Evolutionary conservation across 345 rosid genomes (phyloP).

Genomic region (Jatropha curcas): DNA sequence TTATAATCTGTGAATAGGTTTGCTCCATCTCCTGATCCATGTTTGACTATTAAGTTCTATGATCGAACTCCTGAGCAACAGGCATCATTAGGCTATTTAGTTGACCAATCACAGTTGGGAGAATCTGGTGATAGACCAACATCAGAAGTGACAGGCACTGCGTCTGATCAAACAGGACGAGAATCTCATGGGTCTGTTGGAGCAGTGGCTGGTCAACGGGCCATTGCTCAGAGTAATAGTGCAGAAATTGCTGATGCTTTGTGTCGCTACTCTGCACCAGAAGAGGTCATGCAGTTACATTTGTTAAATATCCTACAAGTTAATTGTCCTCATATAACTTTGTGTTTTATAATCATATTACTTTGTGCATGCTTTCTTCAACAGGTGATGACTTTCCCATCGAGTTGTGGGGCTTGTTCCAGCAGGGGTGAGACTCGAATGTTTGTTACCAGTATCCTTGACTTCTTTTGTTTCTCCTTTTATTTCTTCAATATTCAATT

Average conservation of each 20-base stretch:
- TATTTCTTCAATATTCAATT: neutral
- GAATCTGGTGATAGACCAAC: conserved; percentile 39
- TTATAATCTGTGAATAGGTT: conserved; percentile 38
- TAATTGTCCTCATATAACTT: neutral
- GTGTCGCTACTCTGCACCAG: conserved; percentile 80
- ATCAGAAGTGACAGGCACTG: conserved; percentile 30
- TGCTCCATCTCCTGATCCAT: conserved; percentile 88
- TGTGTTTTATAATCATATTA: neutral
- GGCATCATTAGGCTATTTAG: conserved; percentile 68
- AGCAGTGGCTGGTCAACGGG: conserved; percentile 78
- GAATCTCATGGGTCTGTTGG: conserved; percentile 81
- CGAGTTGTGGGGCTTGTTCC: conserved; percentile 57
- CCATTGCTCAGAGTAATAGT: conserved; percentile 86
- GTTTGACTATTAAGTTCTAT: conserved; percentile 66
- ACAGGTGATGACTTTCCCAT: conserved; percentile 66
- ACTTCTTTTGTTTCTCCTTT: neutral
- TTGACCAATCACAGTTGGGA: conserved; percentile 47
- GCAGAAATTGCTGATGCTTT: conserved; percentile 76
- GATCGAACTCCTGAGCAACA: conserved; percentile 90
- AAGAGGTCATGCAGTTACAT: conserved; percentile 52
- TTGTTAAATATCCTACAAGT: neutral
- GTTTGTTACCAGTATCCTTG: conserved; percentile 66
- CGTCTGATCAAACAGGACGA: conserved; percentile 32
- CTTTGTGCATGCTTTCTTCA: conserved; percentile 5
- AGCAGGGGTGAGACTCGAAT: conserved; percentile 56